Base-by-base conservation (phyloP, 2,329 filamentous ascomycete genomes). In the Diaporthe helianthi region DNA sequence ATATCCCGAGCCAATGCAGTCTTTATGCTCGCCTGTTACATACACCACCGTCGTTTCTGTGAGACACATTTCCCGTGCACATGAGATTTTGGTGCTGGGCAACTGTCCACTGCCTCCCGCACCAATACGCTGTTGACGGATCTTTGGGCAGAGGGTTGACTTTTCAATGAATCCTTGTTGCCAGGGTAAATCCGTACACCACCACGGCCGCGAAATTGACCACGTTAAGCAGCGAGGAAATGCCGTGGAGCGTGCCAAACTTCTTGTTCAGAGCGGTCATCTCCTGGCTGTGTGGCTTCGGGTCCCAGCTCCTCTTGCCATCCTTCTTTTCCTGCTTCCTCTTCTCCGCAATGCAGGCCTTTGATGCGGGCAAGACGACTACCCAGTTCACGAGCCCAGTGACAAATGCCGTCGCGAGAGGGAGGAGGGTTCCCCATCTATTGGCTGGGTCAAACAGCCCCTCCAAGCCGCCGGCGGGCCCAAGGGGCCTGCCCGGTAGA, bases 281-380 rank as follows among this genome's bases (percentile, higher is more conserved):
- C 82, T 95, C 93, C 74, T 90, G 85, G 6, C 92, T 96, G 76
- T 97, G 93, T 47, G 93, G 92, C 1, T 90, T 86, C 65, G 87
- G 83, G 73, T 97, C 93, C 76, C 92, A 92, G 79, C 90, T 93
- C 78, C 92, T 92, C 86, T 97, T 98, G 67, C 93, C 93, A 78
- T 98, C 95, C 75, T 91, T 89, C 71, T 91, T 93, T 84, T 95
- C 94, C 84, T 97, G 95, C 60, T 90, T 87, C 76, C 92, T 92
- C 76, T 94, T 85, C 79, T 92, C 84, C 73, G 85, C 86, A 87
- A 97, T 97, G 38, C 91, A 84, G 73, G 88, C 87, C 44, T 88
- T 90, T 1, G 94, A 96, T 73, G 88, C 84, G 4, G 95, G 95
- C 9, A 94, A 89, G 64, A 97, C 79, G 54, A 92, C 85, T 0